A percentile compares a stretch with the other conserved stretches of the same genome.
Conservation (phyloP, 1,139 yeast genomes). For the Hyphopichia khmerensis region DNA sequence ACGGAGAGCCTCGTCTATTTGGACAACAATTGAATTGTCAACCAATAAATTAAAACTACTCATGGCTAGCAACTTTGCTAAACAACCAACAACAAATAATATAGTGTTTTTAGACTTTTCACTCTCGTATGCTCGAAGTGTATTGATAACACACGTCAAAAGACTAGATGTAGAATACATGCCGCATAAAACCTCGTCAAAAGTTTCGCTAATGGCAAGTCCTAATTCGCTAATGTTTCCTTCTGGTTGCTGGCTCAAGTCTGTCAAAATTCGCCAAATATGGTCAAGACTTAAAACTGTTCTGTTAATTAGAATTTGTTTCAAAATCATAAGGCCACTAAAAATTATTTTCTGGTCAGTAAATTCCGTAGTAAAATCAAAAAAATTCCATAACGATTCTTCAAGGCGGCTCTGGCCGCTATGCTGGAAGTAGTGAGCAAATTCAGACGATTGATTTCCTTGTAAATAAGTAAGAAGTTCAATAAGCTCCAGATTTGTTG, state of each 20-base stretch:
- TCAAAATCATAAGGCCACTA: constrained; percentile 33
- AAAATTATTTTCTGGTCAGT: constrained; percentile 9
- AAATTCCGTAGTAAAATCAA: constrained; percentile 9
- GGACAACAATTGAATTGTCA: constrained; percentile 18
- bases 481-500: constrained; percentile 17
- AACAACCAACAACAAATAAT: constrained; percentile 21
- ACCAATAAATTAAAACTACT: constrained; percentile 18
- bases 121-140: constrained; percentile 8
- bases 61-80: constrained; percentile 20
- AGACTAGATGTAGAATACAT: constrained; percentile 21
- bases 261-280: constrained; percentile 24
- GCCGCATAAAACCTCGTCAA: constrained; percentile 32
- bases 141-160: constrained; percentile 9
- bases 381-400: constrained; percentile 27
- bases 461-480: constrained; percentile 24
- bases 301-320: constrained; percentile 33
- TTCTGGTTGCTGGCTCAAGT: constrained; percentile 13
- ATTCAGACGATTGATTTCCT: constrained; percentile 20
- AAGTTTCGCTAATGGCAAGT: constrained; percentile 28
- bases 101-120: constrained; percentile 4
- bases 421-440: constrained; percentile 21
- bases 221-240: constrained; percentile 20
- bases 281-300: constrained; percentile 16
- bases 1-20: constrained; percentile 29
- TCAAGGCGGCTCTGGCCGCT: constrained; percentile 27